phyloP scores from a whole-genome alignment of 176 grass and related monocot genomes.

The Oryza glaberrima region DNA sequence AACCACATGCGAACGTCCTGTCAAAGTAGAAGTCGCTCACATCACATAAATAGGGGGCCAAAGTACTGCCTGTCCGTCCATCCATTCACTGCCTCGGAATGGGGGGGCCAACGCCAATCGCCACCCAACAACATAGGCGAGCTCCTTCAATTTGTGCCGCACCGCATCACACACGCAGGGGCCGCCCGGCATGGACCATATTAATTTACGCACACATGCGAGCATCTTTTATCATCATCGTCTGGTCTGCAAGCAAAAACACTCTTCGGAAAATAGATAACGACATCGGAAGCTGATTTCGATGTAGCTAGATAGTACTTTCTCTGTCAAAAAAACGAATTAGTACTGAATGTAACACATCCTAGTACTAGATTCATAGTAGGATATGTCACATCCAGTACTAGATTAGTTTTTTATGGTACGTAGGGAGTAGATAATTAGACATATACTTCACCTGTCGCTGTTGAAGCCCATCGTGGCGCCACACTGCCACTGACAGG shows the following conservation, averaged over 20 bases:
- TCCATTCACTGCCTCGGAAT: slow-evolving; percentile 37
- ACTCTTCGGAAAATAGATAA: neutral
- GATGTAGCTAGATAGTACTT: no score
- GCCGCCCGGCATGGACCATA: slow-evolving; percentile 38
- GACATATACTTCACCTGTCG: neutral
- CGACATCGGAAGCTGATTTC: neutral
- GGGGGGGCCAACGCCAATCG: slow-evolving; percentile 13
- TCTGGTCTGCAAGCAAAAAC: neutral
- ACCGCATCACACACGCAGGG: neutral
- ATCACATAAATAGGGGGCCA: slow-evolving; percentile 13
- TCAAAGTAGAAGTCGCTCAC: slow-evolving; percentile 17
- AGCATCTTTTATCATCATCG: slow-evolving; percentile 22
- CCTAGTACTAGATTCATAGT: no score
- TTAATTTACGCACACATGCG: neutral
- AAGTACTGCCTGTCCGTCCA: slow-evolving; percentile 12
- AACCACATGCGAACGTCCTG: slow-evolving; percentile 18
- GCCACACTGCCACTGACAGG: neutral
- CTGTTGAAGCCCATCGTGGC: neutral
- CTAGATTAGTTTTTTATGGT: no score
- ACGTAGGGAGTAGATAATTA: no score
- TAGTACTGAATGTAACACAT: no score
- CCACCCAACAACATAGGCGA: slow-evolving; percentile 44
- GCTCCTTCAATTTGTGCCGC: slow-evolving; percentile 51
- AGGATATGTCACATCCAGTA: no score
- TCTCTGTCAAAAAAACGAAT: no score